phyloP scores from a whole-genome alignment of 2,329 filamentous ascomycete species.

The Sporothrix dimorphospora region DNA sequence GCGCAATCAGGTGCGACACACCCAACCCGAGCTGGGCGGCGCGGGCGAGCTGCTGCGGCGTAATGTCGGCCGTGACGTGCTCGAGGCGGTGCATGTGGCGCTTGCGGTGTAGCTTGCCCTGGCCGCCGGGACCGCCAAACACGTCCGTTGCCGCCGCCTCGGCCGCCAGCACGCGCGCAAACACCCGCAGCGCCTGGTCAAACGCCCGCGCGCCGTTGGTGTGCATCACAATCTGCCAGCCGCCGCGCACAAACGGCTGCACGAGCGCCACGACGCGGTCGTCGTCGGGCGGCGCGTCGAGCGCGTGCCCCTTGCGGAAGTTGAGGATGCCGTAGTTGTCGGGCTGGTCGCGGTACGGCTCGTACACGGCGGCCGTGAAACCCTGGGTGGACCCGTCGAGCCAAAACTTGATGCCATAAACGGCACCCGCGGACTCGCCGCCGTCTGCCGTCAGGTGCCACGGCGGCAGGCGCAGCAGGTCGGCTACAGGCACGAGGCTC shows the following conservation, averaged over 20 bases:
- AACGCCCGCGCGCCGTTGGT: conserved; percentile 30
- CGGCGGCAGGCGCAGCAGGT: conserved; percentile 26
- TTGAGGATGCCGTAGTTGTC: conserved; percentile 38
- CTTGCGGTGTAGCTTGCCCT: neutral
- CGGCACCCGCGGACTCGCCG: neutral
- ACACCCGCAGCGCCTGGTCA: conserved; percentile 31
- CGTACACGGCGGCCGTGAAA: conserved; percentile 29
- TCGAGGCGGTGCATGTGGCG: conserved; percentile 31
- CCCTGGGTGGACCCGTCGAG: conserved; percentile 31
- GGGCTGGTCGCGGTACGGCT: conserved; percentile 29
- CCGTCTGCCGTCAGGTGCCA: conserved; percentile 17
- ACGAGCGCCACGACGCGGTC: conserved; percentile 27
- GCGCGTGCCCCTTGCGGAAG: conserved; percentile 28
- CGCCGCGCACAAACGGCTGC: conserved; percentile 29
- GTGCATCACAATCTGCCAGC: conserved; percentile 33
- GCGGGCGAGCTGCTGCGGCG: conserved; percentile 27
- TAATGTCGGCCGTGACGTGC: conserved; percentile 31
- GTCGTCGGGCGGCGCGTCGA: conserved; percentile 27
- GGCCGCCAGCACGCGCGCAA: conserved; percentile 28
- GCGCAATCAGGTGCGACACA: conserved; percentile 30
- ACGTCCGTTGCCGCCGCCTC: conserved; percentile 16
- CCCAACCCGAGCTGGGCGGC: conserved; percentile 26
- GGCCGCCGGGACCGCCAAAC: neutral
- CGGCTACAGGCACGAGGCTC: conserved; percentile 17
- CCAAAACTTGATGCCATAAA: conserved; percentile 32